Conservation (phyloP, 352 stramenopile species). For the Albugo candida region DNA sequence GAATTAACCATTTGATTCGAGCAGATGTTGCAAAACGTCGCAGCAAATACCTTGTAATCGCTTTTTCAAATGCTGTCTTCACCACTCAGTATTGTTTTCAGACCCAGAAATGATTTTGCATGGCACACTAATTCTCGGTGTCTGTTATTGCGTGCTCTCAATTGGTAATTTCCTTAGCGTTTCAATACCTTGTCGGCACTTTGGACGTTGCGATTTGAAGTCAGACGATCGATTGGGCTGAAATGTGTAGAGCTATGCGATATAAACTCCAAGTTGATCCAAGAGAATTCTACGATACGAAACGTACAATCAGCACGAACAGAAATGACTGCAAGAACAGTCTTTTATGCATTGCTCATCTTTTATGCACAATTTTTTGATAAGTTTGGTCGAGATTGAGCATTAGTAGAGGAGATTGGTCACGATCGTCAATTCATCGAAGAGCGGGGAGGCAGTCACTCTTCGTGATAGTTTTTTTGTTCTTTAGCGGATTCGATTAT, state of each 20-base stretch:
- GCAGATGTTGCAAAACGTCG: slow-evolving; percentile 66
- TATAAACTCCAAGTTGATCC: slow-evolving; percentile 71
- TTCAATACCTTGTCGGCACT: slow-evolving; percentile 52
- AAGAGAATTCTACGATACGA: slow-evolving; percentile 74
- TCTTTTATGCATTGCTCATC: slow-evolving; percentile 77
- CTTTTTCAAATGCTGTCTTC: background rate
- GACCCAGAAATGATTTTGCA: slow-evolving; percentile 67
- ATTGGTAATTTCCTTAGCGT: slow-evolving; percentile 68
- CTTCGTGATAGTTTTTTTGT: no score
- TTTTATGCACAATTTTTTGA: slow-evolving; percentile 79
- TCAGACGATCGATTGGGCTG: background rate
- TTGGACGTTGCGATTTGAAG: slow-evolving; percentile 21
- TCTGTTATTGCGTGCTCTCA: slow-evolving; percentile 51
- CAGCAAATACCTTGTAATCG: slow-evolving; percentile 58
- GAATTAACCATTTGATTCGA: slow-evolving; percentile 72
- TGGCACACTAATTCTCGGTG: slow-evolving; percentile 45
- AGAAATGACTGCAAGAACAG: slow-evolving; percentile 64
- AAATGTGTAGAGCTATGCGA: slow-evolving; percentile 22
- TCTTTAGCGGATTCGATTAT: no score
- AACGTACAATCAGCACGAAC: slow-evolving; percentile 56
- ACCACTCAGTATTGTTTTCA: slow-evolving; percentile 9
- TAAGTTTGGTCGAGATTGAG: slow-evolving; percentile 6
- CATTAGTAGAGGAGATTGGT: no score
- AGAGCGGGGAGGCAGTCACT: no score
- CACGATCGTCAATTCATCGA: no score